Conservation (phyloP, 371 early-diverging fungal species). For the Chytridiales sp. region DNA sequence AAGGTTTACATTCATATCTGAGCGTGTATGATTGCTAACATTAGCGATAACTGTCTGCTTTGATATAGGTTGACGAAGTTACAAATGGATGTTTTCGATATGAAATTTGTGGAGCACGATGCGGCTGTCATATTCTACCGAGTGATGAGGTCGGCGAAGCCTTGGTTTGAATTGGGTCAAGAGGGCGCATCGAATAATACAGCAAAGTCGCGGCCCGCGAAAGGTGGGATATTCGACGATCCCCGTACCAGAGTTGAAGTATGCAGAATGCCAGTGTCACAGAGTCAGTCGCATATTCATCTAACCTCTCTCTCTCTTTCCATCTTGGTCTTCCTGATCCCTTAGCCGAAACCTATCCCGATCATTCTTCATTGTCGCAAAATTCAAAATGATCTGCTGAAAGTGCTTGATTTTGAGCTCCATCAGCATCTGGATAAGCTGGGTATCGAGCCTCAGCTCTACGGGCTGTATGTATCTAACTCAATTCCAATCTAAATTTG, state of each 20-base stretch:
- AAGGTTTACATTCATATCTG: background rate
- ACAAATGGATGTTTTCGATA: slow-evolving; percentile 43
- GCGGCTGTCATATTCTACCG: slow-evolving; percentile 75
- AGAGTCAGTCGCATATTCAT: background rate
- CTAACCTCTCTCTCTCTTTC: no score
- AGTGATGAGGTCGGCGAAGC: slow-evolving; percentile 77
- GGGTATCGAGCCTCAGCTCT: slow-evolving; percentile 90
- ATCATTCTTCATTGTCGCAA: slow-evolving; percentile 72
- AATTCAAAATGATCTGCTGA: slow-evolving; percentile 70
- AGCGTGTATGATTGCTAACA: no score
- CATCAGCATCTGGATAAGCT: slow-evolving; percentile 66
- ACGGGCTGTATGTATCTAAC: slow-evolving; percentile 71
- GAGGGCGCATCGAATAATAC: background rate
- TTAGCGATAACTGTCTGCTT: background rate
- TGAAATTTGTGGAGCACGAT: slow-evolving; percentile 79
- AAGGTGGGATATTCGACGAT: slow-evolving; percentile 1
- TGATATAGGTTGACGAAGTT: slow-evolving; percentile 13
- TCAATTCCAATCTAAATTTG: background rate
- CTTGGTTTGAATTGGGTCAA: slow-evolving; percentile 75
- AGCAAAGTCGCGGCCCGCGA: background rate
- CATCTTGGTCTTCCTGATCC: background rate
- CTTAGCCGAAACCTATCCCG: slow-evolving; percentile 49
- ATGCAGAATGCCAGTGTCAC: background rate
- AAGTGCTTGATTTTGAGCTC: slow-evolving; percentile 66
- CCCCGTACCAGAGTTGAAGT: background rate